phyloP scores from a whole-genome alignment of 2,329 filamentous ascomycete species.

The Ceratocystis alfenasii region DNA sequence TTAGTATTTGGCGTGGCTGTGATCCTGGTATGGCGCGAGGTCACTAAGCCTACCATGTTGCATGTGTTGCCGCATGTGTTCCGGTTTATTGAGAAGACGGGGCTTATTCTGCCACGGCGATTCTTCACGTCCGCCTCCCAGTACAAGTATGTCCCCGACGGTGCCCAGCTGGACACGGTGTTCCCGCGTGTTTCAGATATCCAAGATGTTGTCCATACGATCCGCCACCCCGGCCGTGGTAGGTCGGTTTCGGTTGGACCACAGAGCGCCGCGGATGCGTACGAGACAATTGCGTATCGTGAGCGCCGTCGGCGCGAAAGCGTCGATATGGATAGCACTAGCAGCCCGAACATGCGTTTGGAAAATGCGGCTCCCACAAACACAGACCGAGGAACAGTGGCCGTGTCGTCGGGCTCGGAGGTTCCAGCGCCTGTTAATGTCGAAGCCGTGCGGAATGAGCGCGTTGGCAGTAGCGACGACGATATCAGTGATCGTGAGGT shows the following conservation, averaged over 20 bases:
- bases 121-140: constrained; percentile 87
- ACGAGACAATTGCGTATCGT: constrained; percentile 86
- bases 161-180: constrained; percentile 63
- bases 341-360: constrained; percentile 32
- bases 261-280: constrained; percentile 90
- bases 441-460: constrained; percentile 30
- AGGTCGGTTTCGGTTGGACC: constrained; percentile 83
- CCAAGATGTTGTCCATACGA: constrained; percentile 66
- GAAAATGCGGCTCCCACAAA: not conserved
- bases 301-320: constrained; percentile 50
- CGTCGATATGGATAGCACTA: constrained; percentile 39
- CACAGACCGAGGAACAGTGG: not conserved
- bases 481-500: constrained; percentile 61
- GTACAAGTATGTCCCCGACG: constrained; percentile 70
- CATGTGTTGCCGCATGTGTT: constrained; percentile 73
- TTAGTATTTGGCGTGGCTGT: constrained; percentile 69
- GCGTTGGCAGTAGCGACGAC: constrained; percentile 29
- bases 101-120: constrained; percentile 68
- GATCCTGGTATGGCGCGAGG: constrained; percentile 81
- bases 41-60: constrained; percentile 74
- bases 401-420: constrained; percentile 4
- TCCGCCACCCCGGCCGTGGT: constrained; percentile 62
- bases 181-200: constrained; percentile 83
- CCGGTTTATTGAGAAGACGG: constrained; percentile 67
- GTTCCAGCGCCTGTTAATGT: constrained; percentile 6